These are phyloP conservation scores for Aspergillus fijiensis DNA, from an alignment of 2,329 filamentous ascomycete genomes.

Conservation along the genomic window DNA sequence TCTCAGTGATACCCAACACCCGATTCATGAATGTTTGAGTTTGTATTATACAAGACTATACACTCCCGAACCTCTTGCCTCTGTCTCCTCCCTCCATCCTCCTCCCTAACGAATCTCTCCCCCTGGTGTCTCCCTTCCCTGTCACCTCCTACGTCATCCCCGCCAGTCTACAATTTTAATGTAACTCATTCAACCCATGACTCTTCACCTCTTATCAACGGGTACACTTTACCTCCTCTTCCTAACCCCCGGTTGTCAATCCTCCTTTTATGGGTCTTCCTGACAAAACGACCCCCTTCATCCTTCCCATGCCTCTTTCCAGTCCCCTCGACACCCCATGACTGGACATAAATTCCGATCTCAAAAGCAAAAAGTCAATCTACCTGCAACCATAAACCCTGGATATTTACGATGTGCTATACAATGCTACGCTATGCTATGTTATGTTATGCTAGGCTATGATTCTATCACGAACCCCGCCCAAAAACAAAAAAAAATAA, in stretches of 20 bases:
- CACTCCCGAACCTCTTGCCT: background rate
- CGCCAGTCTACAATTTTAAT: background rate
- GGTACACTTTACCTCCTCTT: background rate
- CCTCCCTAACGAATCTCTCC: background rate
- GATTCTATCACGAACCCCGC: background rate
- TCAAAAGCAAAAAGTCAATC: background rate
- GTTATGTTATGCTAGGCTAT: background rate
- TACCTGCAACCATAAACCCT: background rate
- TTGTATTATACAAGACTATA: constrained; percentile 25
- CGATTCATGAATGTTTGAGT: constrained; percentile 26
- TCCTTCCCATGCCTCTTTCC: background rate
- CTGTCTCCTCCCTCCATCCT: background rate
- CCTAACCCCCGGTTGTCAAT: no score
- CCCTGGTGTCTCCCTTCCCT: background rate
- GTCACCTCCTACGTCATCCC: background rate
- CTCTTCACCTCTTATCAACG: background rate
- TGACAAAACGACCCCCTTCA: no score
- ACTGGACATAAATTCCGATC: background rate
- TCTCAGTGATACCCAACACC: constrained; percentile 27
- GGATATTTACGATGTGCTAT: background rate
- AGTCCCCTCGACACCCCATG: background rate
- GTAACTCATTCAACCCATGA: background rate
- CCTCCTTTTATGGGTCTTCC: no score
- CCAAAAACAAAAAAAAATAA: no score
- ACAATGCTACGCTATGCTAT: no score